Base-by-base conservation (phyloP, 768 basidiomycete species). In the Leccinum longicurvipes region DNA sequence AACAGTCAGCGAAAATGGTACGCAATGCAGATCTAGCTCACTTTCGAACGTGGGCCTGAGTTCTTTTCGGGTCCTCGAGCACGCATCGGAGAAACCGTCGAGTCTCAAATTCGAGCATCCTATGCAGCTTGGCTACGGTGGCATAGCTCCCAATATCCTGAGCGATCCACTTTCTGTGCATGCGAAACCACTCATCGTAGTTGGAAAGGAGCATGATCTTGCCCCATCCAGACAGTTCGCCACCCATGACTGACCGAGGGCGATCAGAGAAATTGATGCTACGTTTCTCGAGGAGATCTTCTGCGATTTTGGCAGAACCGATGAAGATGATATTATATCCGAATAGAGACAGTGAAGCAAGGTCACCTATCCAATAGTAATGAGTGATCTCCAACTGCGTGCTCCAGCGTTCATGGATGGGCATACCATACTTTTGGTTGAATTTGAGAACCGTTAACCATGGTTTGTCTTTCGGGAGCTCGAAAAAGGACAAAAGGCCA, bases 281-380 rank as follows among this genome's bases (percentile, higher is more conserved):
- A 28, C 77, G 72, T 53, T 74, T 81, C 58, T 82, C 78, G 4
- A 82, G 71, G 4, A 81, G 67, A 19, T 82, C 79, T 17, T 64
- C 60, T 8, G 76, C 72, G 5, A 73, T 74, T 36, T 69, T 62
- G 5, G 74, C 71, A 15, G 79, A 75, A 50, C 78, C 79, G 6
- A 82, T 61, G 36, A 80, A 53, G 19, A 80, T 66, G 39, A 80
- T 66, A 6, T 76, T 74, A 56, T 77, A 55, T 42, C 60, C 58
- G 4, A 60, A 51, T 4, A 62, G 3, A 19, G 53, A 57, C 10
- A 29, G 28, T 25, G 58, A 63, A 4, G 58, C 55, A 42, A 63
- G 53, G 29, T 64, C 60, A 48, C 59, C 61, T 66, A 36, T 31
- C 3, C 23, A 19, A 29, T n/a, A 27, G 21, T 6, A n/a, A 6